Conservation (phyloP, 441 rosid species). For the Flueggea neowawraea region DNA sequence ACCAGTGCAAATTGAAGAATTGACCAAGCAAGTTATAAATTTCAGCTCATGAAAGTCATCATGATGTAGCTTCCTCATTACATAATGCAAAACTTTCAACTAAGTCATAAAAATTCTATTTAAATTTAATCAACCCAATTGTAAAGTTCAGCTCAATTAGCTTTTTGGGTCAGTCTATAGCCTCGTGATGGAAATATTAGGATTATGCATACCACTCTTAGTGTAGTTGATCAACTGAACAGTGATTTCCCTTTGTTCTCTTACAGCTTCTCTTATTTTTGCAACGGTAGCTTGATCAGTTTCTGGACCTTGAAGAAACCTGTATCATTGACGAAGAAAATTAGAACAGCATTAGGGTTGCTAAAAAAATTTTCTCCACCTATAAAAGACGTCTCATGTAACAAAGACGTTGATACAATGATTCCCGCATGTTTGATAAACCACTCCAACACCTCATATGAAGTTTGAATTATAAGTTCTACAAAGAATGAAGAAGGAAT, state of each 20-base stretch:
- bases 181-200: background rate
- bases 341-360: background rate
- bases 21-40: too few relatives aligned
- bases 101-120: background rate
- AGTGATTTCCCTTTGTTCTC: slow-evolving; percentile 81
- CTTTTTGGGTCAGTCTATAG: background rate
- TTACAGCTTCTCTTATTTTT: slow-evolving; percentile 85
- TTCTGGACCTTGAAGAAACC: slow-evolving; percentile 99
- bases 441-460: too few relatives aligned
- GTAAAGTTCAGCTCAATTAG: background rate
- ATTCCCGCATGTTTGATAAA: too few relatives aligned
- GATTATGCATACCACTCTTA: slow-evolving; percentile 58
- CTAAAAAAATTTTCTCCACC: background rate
- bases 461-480: too few relatives aligned
- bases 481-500: too few relatives aligned
- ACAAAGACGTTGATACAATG: too few relatives aligned
- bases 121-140: background rate
- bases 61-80: background rate
- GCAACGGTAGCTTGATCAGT: slow-evolving; percentile 85
- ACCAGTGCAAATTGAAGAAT: background rate
- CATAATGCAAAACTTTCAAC: slow-evolving; percentile 3
- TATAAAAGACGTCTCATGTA: too few relatives aligned
- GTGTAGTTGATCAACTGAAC: slow-evolving; percentile 97
- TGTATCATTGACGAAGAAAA: slow-evolving; percentile 18
- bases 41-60: background rate